Evolutionary conservation across 73 alveolate genomes (phyloP), one percentile per base, ranked within the genome.

Genomic region (Uronychia binucleata): DNA sequence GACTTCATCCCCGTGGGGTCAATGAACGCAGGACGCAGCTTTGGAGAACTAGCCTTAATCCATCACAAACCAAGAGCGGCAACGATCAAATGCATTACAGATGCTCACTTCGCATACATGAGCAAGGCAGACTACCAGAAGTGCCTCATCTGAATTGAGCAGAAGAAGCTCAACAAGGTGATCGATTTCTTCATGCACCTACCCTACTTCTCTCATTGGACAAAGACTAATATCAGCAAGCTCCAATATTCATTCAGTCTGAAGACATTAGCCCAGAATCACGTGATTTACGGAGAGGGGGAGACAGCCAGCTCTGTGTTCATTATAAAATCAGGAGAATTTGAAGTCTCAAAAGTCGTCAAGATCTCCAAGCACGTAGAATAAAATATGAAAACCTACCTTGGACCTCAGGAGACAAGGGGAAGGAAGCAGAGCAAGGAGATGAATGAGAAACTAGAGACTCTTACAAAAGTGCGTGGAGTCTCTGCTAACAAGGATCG

Each of bases 321-420:
- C 67, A 77, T 85, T 25, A 78, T 85, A 0, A 85, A 35, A 30
- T 30, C 30, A 1, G 91, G 91, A 29, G 91, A 85, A 46, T 85
- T 85, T 32, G 58, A 76, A 31, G 86, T 75, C 0, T 28, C 30
- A 28, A 34, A 81, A 31, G 57, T 30, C 26, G 77, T 85, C 35
- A 28, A 74, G 0, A 28, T 77, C 26, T 26, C 31, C 27, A 76
- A 77, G 30, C 67, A 5, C 19, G 67, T n/a, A 33, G n/a, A 85
- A 57, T 33, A 57, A 26, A 5, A 33, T 57, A 26, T 67, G 77
- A 26, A 77, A 81, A 11, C 81, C 77, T 25, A 57, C 57, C 59
- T 31, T 77, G 32, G 76, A 35, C 35, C 58, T 77, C 27, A 77
- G 91, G 35, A 80, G 86, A 26, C 75, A 77, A 29, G 77, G 77